A percentile compares a stretch with the other conserved stretches of the same genome.
Evolutionary conservation across 768 basidiomycete genomes (phyloP).

Genomic region (Tylopilus sp.): DNA sequence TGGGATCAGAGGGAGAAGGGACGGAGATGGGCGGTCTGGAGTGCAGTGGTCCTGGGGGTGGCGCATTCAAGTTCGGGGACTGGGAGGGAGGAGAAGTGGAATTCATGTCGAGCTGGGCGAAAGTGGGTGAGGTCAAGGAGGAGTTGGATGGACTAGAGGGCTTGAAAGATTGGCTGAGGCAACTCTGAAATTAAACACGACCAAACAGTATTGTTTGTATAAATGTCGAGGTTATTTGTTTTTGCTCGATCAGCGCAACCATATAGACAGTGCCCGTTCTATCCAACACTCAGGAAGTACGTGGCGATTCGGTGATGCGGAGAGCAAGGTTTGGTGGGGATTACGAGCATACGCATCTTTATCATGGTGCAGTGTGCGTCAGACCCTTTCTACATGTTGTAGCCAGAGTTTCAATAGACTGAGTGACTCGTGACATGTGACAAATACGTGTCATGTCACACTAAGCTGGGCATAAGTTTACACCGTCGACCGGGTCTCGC

Average conservation of each 20-base stretch:
- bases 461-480: not conserved
- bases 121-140: slow-evolving; percentile 29
- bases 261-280: slow-evolving; percentile 73
- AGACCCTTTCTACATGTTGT: slow-evolving; percentile 59
- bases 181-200: slow-evolving; percentile 26
- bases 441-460: slow-evolving; percentile 20
- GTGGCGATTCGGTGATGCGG: slow-evolving; percentile 70
- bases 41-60: slow-evolving; percentile 50
- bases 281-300: slow-evolving; percentile 40
- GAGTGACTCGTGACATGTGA: slow-evolving; percentile 5
- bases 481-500: slow-evolving; percentile 18
- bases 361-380: slow-evolving; percentile 56
- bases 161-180: slow-evolving; percentile 49
- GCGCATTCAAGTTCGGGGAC: slow-evolving; percentile 65
- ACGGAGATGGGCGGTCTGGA: slow-evolving; percentile 74
- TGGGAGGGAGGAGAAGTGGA: slow-evolving; percentile 85
- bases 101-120: slow-evolving; percentile 59
- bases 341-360: slow-evolving; percentile 56
- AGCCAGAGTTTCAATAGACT: not conserved
- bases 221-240: slow-evolving; percentile 4
- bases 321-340: slow-evolving; percentile 52
- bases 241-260: slow-evolving; percentile 43
- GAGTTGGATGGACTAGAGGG: slow-evolving; percentile 39
- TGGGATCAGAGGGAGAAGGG: slow-evolving; percentile 65
- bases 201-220: slow-evolving; percentile 24